Percentiles rank a stretch among this genome's conserved stretches.
phyloP scores from a whole-genome alignment of 2,329 filamentous ascomycete genomes.

The Hymenoscyphus repandus region DNA sequence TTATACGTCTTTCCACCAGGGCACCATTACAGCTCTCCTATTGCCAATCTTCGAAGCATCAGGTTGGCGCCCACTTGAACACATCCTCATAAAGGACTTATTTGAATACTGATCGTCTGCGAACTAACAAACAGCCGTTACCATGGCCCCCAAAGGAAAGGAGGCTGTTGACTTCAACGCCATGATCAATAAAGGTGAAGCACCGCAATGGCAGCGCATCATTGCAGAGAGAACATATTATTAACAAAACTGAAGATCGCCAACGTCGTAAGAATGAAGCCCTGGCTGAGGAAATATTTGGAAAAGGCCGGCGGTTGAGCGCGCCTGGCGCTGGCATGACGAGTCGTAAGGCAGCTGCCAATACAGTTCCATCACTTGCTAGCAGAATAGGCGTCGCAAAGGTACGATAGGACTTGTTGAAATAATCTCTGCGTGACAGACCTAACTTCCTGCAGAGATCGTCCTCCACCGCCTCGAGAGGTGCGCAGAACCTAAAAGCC shows the following conservation, averaged over 20 bases:
- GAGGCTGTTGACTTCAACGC: slow-evolving; percentile 29
- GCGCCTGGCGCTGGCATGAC: slow-evolving; percentile 42
- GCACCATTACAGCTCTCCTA: not conserved
- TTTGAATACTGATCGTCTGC: slow-evolving; percentile 11
- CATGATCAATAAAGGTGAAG: slow-evolving; percentile 30
- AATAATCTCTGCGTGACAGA: not conserved
- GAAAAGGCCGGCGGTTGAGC: slow-evolving; percentile 52
- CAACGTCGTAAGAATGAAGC: slow-evolving; percentile 66
- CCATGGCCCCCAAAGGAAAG: slow-evolving; percentile 29
- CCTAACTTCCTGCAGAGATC: slow-evolving; percentile 4
- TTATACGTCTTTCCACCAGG: not conserved
- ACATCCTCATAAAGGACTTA: not conserved
- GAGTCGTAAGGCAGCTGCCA: slow-evolving; percentile 37
- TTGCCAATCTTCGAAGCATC: not conserved
- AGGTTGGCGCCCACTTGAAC: not conserved
- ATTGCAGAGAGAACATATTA: not conserved
- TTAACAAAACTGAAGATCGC: slow-evolving; percentile 36
- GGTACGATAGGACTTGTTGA: slow-evolving; percentile 37
- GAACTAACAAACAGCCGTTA: slow-evolving; percentile 15
- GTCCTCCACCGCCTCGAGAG: slow-evolving; percentile 14
- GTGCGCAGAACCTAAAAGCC: not conserved
- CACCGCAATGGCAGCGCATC: not conserved
- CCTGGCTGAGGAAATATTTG: slow-evolving; percentile 69
- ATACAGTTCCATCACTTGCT: slow-evolving; percentile 51
- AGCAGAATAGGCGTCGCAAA: slow-evolving; percentile 71